Evolutionary conservation across 257 asterid genomes (phyloP).

Genomic region (Fraxinus excelsior): DNA sequence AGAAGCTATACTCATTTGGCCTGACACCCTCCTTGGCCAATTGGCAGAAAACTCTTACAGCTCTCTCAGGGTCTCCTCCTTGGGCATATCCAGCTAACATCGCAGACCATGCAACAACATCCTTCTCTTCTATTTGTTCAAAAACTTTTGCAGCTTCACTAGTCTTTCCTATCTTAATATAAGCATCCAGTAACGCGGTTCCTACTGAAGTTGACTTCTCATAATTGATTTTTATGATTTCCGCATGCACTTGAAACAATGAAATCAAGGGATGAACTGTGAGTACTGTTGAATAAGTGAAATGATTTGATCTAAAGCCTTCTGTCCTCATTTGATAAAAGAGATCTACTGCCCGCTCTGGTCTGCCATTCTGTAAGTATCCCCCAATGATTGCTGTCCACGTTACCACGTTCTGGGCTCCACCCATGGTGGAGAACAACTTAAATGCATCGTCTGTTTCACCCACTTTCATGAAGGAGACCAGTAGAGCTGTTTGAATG

Average conservation of each 20-base stretch:
- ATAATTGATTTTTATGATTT: slow-evolving; percentile 67
- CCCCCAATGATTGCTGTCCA: slow-evolving; percentile 95
- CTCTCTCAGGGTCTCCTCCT: slow-evolving; percentile 61
- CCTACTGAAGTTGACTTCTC: slow-evolving; percentile 67
- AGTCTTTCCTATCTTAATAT: slow-evolving; percentile 55
- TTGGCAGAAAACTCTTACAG: slow-evolving; percentile 53
- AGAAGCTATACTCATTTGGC: slow-evolving; percentile 85
- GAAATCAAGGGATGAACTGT: slow-evolving; percentile 56
- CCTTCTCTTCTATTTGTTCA: slow-evolving; percentile 64
- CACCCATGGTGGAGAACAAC: slow-evolving; percentile 47
- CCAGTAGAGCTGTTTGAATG: slow-evolving; percentile 68
- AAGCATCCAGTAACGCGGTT: slow-evolving; percentile 82
- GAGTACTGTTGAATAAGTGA: slow-evolving; percentile 79
- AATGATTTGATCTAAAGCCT: slow-evolving; percentile 65
- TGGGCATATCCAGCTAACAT: slow-evolving; percentile 86
- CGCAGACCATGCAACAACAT: slow-evolving; percentile 93
- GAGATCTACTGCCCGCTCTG: slow-evolving; percentile 53
- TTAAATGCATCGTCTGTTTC: slow-evolving; percentile 74
- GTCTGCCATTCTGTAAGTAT: slow-evolving; percentile 58
- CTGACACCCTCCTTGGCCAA: slow-evolving; percentile 55
- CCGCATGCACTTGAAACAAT: slow-evolving; percentile 71
- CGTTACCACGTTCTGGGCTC: slow-evolving; percentile 66
- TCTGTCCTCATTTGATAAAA: slow-evolving; percentile 70
- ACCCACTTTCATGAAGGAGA: slow-evolving; percentile 64
- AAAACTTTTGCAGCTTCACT: slow-evolving; percentile 67